These are phyloP conservation scores for Pholiota microspora DNA, from an alignment of 768 basidiomycete genomes.

Conservation along the genomic window DNA sequence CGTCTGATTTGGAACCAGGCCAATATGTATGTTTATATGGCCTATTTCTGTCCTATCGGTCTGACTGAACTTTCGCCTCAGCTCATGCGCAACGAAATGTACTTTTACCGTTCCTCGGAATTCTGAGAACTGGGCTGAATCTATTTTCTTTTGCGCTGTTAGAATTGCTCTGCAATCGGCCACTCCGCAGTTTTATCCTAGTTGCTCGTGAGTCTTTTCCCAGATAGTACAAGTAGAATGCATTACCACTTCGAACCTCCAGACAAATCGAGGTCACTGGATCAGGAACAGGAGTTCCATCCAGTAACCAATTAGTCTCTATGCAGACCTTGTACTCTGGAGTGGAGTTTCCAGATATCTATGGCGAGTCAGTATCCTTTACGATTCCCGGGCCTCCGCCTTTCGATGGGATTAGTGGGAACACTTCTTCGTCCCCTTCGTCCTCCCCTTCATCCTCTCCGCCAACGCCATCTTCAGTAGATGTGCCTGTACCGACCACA, in stretches of 20 bases:
- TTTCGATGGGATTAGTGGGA: conserved; percentile 24
- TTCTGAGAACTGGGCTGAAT: neutral
- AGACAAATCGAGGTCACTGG: conserved; percentile 38
- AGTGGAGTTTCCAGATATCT: conserved; percentile 36
- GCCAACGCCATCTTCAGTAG: conserved; percentile 6
- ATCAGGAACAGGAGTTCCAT: conserved; percentile 33
- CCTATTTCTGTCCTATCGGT: neutral
- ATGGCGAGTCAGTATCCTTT: conserved; percentile 30
- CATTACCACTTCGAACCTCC: conserved; percentile 1
- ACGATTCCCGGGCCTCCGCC: conserved; percentile 35
- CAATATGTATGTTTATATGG: conserved; percentile 41
- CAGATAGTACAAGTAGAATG: conserved; percentile 5
- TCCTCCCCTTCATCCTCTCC: conserved; percentile 3
- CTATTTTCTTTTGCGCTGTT: neutral
- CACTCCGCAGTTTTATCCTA: conserved; percentile 45
- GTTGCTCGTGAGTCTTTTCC: conserved; percentile 41
- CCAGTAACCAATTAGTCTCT: conserved; percentile 29
- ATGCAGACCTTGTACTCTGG: conserved; percentile 33
- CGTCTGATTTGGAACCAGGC: conserved; percentile 38
- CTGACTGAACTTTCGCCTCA: conserved; percentile 15
- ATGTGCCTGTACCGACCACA: conserved; percentile 16
- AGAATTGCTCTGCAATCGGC: conserved; percentile 46
- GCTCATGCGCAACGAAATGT: conserved; percentile 52
- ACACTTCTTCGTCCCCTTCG: no score
- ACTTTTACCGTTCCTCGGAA: conserved; percentile 14